phyloP scores from a whole-genome alignment of 2,329 filamentous ascomycete genomes.

The Xylogone sp. region DNA sequence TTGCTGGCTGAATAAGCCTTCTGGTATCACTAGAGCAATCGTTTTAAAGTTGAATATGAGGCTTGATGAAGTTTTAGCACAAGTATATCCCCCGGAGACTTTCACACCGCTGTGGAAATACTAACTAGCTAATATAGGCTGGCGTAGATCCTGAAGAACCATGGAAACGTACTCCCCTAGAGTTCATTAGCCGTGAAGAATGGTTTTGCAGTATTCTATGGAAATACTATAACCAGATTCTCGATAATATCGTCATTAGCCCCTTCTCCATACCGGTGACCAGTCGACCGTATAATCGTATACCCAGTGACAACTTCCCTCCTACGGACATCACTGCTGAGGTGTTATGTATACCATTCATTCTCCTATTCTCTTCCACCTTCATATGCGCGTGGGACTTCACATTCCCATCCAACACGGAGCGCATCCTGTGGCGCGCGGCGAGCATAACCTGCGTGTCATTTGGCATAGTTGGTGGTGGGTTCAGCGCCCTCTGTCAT shows the following conservation, averaged over 20 bases:
- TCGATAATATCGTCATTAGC: conserved; percentile 8
- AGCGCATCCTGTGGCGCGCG: conserved; percentile 6
- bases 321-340: neutral
- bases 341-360: neutral
- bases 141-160: conserved; percentile 8
- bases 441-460: conserved; percentile 1
- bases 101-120: conserved; percentile 5
- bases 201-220: conserved; percentile 12
- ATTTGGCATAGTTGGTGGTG: neutral
- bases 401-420: conserved; percentile 5
- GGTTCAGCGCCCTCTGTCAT: conserved; percentile 1
- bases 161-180: conserved; percentile 30
- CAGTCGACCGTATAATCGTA: neutral
- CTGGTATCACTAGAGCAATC: neutral
- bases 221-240: conserved; percentile 15
- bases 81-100: conserved; percentile 3
- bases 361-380: conserved; percentile 3
- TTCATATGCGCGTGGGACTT: conserved; percentile 9
- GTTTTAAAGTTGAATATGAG: neutral
- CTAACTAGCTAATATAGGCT: neutral
- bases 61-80: conserved; percentile 10
- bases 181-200: conserved; percentile 25
- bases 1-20: conserved; percentile 18
- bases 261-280: neutral
- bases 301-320: conserved; percentile 1